Base-by-base conservation (phyloP, 768 basidiomycete species). In the Kwoniella dejecticola region DNA sequence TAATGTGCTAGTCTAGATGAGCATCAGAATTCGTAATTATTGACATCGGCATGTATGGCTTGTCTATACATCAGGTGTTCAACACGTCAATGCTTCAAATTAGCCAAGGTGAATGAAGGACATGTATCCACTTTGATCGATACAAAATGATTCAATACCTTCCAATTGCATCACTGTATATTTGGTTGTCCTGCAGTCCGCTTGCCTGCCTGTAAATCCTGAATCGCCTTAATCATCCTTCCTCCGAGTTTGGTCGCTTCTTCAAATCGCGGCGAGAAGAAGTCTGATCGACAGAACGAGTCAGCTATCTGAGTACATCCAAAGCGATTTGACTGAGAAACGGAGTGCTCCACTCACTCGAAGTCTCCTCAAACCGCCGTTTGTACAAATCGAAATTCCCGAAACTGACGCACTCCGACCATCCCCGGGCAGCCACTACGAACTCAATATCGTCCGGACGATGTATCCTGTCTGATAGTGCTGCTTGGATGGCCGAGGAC, bases 371-470 rank as follows among this genome's bases (percentile, higher is more conserved):
- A 76, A 98, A 98, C 62, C 94, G 79, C 71, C 83, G 79, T 71
- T 84, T 81, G 82, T 98, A 99, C 55, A 91, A 80, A 65, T 95
- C 90, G 78, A 97, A 96, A 79, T 83, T 87, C 12, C 91, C 91
- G 80, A 95, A 95, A 38, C 85, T 87, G 42, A 98, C 90, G 75
- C 91, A 92, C 79, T 97, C 91, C 70, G 90, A 92, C 95, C 95
- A 99, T 2, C 92, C 93, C 29, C 93, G 82, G 0, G 93, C 91
- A 0, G 92, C 94, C 23, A 97, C 82, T 21, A 93, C 88, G 71
- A 98, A 99, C 79, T 97, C 95, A 19, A 93, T 82, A 77, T 99
- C 95, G 67, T 99, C 90, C 0, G 87, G 83, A 7, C 94, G 83
- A 72, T 94, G 89, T 72, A 88, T 85, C 3, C 84, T 84, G 69